Percentiles rank a stretch among this genome's conserved stretches.
Evolutionary conservation across 2,329 filamentous ascomycete genomes (phyloP).

Genomic region (Ophiostoma australiae): DNA sequence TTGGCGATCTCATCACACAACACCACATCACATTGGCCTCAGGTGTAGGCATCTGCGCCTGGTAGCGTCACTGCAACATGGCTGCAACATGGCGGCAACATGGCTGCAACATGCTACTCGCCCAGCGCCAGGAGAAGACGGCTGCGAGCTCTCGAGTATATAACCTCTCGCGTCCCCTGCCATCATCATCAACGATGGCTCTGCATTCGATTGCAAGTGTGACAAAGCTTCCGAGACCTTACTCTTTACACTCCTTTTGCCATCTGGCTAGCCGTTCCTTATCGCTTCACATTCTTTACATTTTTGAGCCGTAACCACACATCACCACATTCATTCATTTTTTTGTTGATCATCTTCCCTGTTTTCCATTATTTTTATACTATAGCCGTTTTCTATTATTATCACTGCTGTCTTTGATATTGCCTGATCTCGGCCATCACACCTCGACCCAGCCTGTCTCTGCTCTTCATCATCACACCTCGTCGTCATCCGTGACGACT

Average conservation of each 20-base stretch:
- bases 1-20: not conserved
- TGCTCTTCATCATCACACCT: not conserved
- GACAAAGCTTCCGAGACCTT: not conserved
- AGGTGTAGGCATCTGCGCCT: not conserved
- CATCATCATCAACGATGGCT: not conserved
- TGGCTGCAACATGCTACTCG: not conserved
- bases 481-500: slow-evolving; percentile 2
- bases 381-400: no score
- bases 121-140: not conserved
- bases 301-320: no score
- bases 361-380: not conserved
- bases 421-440: not conserved
- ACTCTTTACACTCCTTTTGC: not conserved
- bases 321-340: not conserved
- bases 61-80: not conserved
- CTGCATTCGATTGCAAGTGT: not conserved
- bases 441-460: no score
- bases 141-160: not conserved
- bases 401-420: not conserved
- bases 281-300: not conserved
- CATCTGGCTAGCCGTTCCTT: not conserved
- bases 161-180: not conserved
- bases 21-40: not conserved
- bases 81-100: not conserved
- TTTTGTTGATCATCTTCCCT: not conserved